These are phyloP conservation scores for Umbelopsis sp. DNA, from an alignment of 192 early-diverging fungal species.

Conservation along the genomic window DNA sequence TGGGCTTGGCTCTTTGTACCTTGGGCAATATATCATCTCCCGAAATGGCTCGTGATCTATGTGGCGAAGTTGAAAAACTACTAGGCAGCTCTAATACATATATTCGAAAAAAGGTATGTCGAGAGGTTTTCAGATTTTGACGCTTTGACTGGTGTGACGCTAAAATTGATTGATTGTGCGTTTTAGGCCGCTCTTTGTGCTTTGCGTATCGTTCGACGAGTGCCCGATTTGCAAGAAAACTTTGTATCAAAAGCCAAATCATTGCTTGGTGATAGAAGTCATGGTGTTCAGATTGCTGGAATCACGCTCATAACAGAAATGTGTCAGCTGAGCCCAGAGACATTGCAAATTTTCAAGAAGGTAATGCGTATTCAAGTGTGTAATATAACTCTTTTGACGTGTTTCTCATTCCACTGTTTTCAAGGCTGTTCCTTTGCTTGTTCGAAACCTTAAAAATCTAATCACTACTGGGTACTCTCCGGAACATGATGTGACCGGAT, in stretches of 20 bases:
- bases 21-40: constrained; percentile 95
- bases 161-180: neutral
- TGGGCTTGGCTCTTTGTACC: constrained; percentile 96
- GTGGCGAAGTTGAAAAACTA: constrained; percentile 91
- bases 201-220: constrained; percentile 87
- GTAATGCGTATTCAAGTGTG: constrained; percentile 30
- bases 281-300: constrained; percentile 92
- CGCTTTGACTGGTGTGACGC: neutral
- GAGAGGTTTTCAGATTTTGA: neutral
- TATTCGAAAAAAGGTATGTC: constrained; percentile 90
- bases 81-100: constrained; percentile 91
- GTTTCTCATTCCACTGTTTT: neutral
- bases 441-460: constrained; percentile 87
- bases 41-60: constrained; percentile 95
- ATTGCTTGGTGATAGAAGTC: constrained; percentile 90
- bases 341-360: constrained; percentile 71
- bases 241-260: constrained; percentile 75
- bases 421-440: constrained; percentile 78
- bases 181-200: constrained; percentile 88
- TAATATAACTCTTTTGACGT: neutral
- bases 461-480: constrained; percentile 84
- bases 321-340: constrained; percentile 72
- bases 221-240: constrained; percentile 89
- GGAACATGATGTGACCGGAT: constrained; percentile 95
- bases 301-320: constrained; percentile 90